Evolutionary conservation across 2,329 filamentous ascomycete species (phyloP).

Genomic region (Nemania sp.): DNA sequence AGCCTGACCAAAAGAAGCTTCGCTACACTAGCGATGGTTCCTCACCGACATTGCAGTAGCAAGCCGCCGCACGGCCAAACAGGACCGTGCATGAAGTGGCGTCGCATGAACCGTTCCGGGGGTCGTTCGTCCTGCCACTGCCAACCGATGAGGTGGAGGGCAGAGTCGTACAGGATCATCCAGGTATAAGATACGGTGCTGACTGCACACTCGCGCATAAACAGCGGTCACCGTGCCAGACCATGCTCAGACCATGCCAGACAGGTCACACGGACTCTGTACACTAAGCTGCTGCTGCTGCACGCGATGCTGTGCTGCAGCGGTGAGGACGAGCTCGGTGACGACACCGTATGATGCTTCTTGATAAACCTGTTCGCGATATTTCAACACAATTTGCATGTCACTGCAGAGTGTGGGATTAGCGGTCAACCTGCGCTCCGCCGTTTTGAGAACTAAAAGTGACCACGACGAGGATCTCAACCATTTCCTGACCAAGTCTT

Average conservation of each 20-base stretch:
- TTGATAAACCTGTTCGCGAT: conserved; percentile 6
- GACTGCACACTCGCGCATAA: conserved; percentile 1
- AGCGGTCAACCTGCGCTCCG: conserved; percentile 15
- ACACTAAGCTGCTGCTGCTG: conserved; percentile 3
- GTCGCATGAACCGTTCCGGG: conserved; percentile 19
- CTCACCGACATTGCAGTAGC: conserved; percentile 27
- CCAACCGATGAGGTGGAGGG: conserved; percentile 2
- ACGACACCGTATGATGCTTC: conserved; percentile 1
- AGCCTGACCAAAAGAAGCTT: background rate
- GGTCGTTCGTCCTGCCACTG: background rate
- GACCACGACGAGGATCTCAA: background rate
- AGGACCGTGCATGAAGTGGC: conserved; percentile 24
- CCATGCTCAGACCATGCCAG: conserved; percentile 13
- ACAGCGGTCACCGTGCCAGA: conserved; percentile 24
- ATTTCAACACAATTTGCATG: background rate
- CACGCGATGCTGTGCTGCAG: conserved; percentile 9
- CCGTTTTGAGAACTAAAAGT: background rate
- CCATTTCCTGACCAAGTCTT: background rate
- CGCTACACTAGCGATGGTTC: conserved; percentile 1
- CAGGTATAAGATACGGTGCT: background rate
- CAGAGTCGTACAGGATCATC: conserved; percentile 1
- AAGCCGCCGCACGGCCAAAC: conserved; percentile 11
- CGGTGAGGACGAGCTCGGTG: conserved; percentile 19
- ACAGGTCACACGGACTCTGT: background rate
- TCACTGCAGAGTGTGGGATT: conserved; percentile 1